Evolutionary conservation across 1,284 basidiomycete species (phyloP).

Genomic region (Leucoagaricus sp.): DNA sequence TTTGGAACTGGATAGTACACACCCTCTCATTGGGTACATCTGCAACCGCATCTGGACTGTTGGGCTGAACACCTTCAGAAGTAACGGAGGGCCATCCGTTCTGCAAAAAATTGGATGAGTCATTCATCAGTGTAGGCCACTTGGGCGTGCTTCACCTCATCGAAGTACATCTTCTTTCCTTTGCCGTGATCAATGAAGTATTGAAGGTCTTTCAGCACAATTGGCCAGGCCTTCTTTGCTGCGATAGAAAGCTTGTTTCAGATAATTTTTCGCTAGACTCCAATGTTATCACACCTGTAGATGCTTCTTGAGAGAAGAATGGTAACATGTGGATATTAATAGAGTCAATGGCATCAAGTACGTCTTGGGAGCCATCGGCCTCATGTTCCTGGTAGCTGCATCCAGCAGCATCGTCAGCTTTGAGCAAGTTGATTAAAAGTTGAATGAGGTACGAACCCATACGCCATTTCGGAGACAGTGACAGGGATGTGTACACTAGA

Average conservation of each 20-base stretch:
- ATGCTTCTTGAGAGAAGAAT: constrained; percentile 56
- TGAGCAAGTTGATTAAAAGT: not conserved
- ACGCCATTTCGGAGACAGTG: constrained; percentile 47
- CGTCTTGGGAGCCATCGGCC: constrained; percentile 55
- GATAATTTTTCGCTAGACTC: not conserved
- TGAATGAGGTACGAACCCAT: constrained; percentile 24
- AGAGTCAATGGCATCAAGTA: constrained; percentile 60
- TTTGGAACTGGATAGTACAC: constrained; percentile 13
- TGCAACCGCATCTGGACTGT: constrained; percentile 45
- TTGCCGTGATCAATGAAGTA: constrained; percentile 55
- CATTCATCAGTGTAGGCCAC: constrained; percentile 1
- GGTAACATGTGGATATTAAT: constrained; percentile 70
- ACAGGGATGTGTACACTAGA: constrained; percentile 54
- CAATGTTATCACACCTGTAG: constrained; percentile 38
- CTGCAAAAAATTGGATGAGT: constrained; percentile 33
- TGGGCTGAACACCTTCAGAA: constrained; percentile 51
- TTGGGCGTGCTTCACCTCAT: constrained; percentile 41
- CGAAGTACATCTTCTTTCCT: constrained; percentile 68
- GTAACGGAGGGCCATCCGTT: constrained; percentile 64
- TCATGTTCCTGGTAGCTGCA: constrained; percentile 56
- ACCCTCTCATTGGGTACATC: constrained; percentile 52
- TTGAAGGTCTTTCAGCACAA: constrained; percentile 49
- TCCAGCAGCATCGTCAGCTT: too few species aligned
- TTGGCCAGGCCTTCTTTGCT: constrained; percentile 53
- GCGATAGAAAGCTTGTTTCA: constrained; percentile 1